Conservation (phyloP, 768 basidiomycete species). For the Tricholoma furcatifolium region DNA sequence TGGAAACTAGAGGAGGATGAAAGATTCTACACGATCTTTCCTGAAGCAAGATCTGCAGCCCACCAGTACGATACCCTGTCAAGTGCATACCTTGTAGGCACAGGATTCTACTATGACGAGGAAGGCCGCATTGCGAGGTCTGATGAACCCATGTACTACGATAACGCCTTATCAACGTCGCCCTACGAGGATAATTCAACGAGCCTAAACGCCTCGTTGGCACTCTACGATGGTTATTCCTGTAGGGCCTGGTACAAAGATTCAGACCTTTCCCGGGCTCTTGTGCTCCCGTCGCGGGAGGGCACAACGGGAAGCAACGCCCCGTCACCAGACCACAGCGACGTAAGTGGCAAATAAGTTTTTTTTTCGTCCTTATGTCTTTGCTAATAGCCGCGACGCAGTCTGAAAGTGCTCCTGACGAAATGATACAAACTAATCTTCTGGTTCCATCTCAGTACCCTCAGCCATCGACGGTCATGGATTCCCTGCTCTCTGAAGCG, state of each 20-base stretch:
- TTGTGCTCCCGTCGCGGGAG: conserved; percentile 1
- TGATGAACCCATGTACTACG: neutral
- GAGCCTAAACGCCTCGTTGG: neutral
- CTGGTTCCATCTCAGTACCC: neutral
- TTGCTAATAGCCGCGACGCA: conserved; percentile 6
- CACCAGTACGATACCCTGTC: conserved; percentile 14
- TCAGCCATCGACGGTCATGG: conserved; percentile 13
- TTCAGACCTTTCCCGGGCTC: conserved; percentile 3
- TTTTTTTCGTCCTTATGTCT: neutral
- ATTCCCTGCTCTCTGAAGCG: conserved; percentile 17
- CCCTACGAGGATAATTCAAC: neutral
- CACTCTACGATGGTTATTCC: neutral
- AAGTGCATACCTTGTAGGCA: conserved; percentile 13
- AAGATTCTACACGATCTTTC: conserved; percentile 37
- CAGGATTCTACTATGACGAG: conserved; percentile 14
- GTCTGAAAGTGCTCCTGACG: neutral
- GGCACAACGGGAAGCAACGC: neutral
- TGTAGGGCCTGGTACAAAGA: neutral
- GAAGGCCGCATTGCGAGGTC: conserved; percentile 4
- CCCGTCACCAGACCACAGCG: neutral
- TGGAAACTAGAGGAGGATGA: conserved; percentile 37
- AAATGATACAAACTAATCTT: neutral
- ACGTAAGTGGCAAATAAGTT: conserved; percentile 11
- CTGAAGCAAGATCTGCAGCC: conserved; percentile 27
- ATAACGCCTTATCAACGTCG: neutral